Evolutionary conservation across 176 grass and related monocot species (phyloP).

Genomic region (Alloteropsis semialata): DNA sequence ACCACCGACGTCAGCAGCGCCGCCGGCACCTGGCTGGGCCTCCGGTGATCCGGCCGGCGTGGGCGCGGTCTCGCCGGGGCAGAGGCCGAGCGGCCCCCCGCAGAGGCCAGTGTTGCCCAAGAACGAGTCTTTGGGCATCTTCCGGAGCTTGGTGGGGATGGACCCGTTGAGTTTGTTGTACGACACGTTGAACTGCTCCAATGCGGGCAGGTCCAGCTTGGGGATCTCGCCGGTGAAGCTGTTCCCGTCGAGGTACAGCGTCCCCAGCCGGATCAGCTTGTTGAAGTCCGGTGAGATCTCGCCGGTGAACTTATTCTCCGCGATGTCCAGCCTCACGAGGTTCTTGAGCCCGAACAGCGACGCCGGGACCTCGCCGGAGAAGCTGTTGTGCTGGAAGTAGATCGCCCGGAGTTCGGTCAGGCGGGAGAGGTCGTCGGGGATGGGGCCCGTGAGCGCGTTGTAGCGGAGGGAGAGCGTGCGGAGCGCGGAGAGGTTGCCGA

Average conservation of each 20-base stretch:
- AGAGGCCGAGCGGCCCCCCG: conserved; percentile 70
- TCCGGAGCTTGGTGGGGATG: conserved; percentile 76
- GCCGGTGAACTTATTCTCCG: conserved; percentile 70
- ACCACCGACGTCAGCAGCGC: conserved; percentile 1
- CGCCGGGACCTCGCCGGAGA: conserved; percentile 71
- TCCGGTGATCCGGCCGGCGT: conserved; percentile 44
- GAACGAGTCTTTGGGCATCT: conserved; percentile 68
- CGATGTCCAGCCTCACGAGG: conserved; percentile 82
- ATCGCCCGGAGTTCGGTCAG: conserved; percentile 79
- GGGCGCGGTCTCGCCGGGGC: conserved; percentile 58
- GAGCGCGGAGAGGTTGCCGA: conserved; percentile 83
- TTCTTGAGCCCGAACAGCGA: conserved; percentile 63
- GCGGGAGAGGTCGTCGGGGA: conserved; percentile 63
- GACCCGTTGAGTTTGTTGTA: conserved; percentile 89
- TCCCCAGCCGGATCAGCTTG: conserved; percentile 70
- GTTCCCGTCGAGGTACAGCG: conserved; percentile 75
- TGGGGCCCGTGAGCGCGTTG: conserved; percentile 64
- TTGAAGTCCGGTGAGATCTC: conserved; percentile 67
- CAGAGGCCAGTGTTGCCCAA: conserved; percentile 66
- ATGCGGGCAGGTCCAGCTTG: conserved; percentile 57
- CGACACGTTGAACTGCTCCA: conserved; percentile 95
- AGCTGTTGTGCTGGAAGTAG: conserved; percentile 77
- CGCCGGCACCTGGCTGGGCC: conserved; percentile 2
- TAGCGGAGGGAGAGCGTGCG: conserved; percentile 88
- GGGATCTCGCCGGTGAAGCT: conserved; percentile 77